Evolutionary conservation across 2,329 filamentous ascomycete genomes (phyloP), one percentile per base, ranked within the genome.

Genomic region (Tolypocladium endophyticum): DNA sequence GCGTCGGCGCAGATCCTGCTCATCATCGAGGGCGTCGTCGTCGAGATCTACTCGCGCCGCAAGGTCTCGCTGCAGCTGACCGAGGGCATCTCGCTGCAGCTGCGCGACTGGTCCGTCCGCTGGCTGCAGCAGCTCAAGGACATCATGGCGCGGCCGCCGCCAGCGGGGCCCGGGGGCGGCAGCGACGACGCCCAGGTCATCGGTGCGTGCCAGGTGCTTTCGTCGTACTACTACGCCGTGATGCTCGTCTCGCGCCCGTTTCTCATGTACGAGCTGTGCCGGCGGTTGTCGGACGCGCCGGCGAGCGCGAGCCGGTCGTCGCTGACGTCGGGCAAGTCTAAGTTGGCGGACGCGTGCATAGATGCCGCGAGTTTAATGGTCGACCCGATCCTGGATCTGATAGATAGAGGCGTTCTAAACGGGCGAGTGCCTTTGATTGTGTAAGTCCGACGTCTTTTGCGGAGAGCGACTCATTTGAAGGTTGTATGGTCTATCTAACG

Each of bases 211-310:
- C 79, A 81, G 65, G 76, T 81, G 0, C 66, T 83, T 9, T 74
- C 77, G 0, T 78, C 79, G 1, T 83, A 83, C 59, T 82, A 82
- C 66, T 83, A 83, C 60, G 78, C 79, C 0, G 81, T 83, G n/a
- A 83, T 83, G 72, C 72, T 83, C 3, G 79, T 83, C 0, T 80
- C 81, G 0, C 71, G 81, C 1, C 81, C 81, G 0, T 83, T 83
- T 57, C 71, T 83, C 8, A 82, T 83, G 79, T 81, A 81, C 56
- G 80, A 83, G 65, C 70, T 83, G 3, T 78, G 75, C 57, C 73
- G 74, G 35, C 72, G 80, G 0, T 62, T 82, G 4, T 73, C 74
- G 0, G 76, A 78, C 12, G 68, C 64, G 4, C 62, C 69, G 0
- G 59, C 65, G 0, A 39, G 64, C n/a, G 61, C 66, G 36, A 64